Evolutionary conservation across 2,329 filamentous ascomycete species (phyloP), one percentile per base, ranked within the genome.

Genomic region (Trichoderma semiorbis): DNA sequence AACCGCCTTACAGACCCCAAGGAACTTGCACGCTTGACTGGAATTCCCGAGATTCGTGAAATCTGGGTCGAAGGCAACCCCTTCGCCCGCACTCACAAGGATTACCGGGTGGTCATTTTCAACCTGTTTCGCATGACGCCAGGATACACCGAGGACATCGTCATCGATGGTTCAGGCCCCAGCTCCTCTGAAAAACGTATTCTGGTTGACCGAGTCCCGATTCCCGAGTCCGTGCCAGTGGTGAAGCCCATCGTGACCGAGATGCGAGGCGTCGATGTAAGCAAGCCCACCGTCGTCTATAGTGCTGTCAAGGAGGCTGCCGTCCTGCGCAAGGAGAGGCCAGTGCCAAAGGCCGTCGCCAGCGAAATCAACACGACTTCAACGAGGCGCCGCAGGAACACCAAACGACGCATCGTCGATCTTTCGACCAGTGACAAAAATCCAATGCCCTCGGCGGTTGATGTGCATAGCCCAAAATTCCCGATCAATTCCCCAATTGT

Each of bases 31-130:
- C 89, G 96, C 72, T 85, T 99, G 72, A 98, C 95, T 1, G 91
- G 92, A 67, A 94, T 98, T 66, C 95, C 96, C 30, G 93, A 98
- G 68, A 92, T 99, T 75, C 91, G 91, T 72, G 95, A 98, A 80
- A 91, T 99, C 36, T 99, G 95, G 87, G 92, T 99, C 18, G 89
- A 92, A 73, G 93, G 94, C 26, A 99, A 99, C 77, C 93, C 95
- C 0, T 98, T 98, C 77, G 93, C 92, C 57, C 93, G 93, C 76
- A 95, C 94, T 1, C 93, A 98, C 79, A 87, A 91, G 72, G 90
- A 92, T 76, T 97, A 97, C 79, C 90, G 96, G 63, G 87, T 97
- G 74, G 93, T 91, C 24, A 97, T 98, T 74, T 98, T 99, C 89
- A 99, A 98, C 77, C 86, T 98, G 3, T 99, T 99, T 85, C 90